phyloP scores from a whole-genome alignment of 805 yeast species.

The Candida schatavii region DNA sequence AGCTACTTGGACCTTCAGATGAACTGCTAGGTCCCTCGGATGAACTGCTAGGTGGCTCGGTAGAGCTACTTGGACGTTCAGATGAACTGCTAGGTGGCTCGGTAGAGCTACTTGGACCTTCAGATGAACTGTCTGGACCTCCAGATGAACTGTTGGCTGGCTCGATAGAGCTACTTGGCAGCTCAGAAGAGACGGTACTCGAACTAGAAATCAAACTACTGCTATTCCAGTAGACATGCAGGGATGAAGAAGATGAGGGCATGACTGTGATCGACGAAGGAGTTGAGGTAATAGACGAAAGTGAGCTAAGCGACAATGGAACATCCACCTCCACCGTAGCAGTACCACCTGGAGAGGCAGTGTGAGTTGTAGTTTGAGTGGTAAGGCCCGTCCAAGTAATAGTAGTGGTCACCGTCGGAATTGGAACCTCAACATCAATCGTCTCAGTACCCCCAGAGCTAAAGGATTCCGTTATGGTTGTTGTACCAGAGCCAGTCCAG shows the following conservation, averaged over 20 bases:
- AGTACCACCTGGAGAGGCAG: conserved; percentile 9
- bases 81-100: too few species aligned
- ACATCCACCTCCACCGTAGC: conserved; percentile 14
- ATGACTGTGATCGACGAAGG: conserved; percentile 10
- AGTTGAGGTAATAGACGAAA: conserved; percentile 10
- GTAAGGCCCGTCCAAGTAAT: conserved; percentile 10
- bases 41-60: too few species aligned
- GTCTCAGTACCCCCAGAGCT: conserved; percentile 8
- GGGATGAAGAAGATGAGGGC: background rate
- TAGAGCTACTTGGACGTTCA: too few species aligned
- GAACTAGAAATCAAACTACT: too few species aligned
- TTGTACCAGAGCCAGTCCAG: conserved; percentile 9
- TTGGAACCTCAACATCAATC: conserved; percentile 14
- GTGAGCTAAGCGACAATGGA: conserved; percentile 13
- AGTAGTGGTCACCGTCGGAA: conserved; percentile 9
- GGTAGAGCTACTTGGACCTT: too few species aligned
- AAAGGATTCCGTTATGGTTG: conserved; percentile 10
- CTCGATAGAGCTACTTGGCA: too few species aligned
- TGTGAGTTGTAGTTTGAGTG: conserved; percentile 3
- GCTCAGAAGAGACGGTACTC: background rate
- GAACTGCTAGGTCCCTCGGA: too few species aligned
- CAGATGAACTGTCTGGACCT: background rate
- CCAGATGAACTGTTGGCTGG: too few species aligned
- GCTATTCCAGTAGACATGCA: conserved; percentile 1
- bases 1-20: too few species aligned